Base-by-base conservation (phyloP, 2,329 filamentous ascomycete species). In the Cordyceps pruinosa region DNA sequence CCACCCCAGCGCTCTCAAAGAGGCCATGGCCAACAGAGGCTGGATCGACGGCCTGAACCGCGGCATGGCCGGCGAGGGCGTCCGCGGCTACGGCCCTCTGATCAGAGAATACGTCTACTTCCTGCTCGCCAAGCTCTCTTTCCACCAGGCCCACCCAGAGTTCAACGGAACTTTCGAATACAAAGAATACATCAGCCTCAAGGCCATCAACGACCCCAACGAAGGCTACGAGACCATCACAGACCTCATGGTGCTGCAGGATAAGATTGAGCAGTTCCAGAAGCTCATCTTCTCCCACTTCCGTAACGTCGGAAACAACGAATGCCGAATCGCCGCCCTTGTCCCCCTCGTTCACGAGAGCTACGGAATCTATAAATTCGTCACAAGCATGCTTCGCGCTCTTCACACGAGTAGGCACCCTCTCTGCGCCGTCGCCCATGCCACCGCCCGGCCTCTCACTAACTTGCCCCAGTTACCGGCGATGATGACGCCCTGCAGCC, bases 161-260 rank as follows among this genome's bases (percentile, higher is more conserved):
- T 99, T 99, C 78, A 99, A 99, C 73, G 94, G 93, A 59, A 91
- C 93, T 1, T 99, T 99, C 68, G 94, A 99, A 71, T 99, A 99
- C 69, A 93, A 97, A 76, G 94, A 99, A 71, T 99, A 99, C 72
- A 92, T 97, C 71, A 96, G 91, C 69, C 79, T 99, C 70, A 97
- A 96, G 77, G 90, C 91, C 28, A 97, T 96, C 76, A 97, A 97
- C 72, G 94, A 99, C 72, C 94, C 94, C 4, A 97, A 99, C 68
- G 94, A 99, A 76, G 94, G 94, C 69, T 93, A 87, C 70, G 94
- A 99, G 78, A 97, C 93, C 25, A 97, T 99, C 65, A 89, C 87
- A 63, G 94, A 99, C 72, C 82, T 99, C 56, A 97, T 97, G 92
- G 88, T 86, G 9, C 80, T 99, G 59, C 94, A 99, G 71, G 94